Base-by-base conservation (phyloP, 495 filamentous ascomycete genomes). In the Aspergillus cavernicola region DNA sequence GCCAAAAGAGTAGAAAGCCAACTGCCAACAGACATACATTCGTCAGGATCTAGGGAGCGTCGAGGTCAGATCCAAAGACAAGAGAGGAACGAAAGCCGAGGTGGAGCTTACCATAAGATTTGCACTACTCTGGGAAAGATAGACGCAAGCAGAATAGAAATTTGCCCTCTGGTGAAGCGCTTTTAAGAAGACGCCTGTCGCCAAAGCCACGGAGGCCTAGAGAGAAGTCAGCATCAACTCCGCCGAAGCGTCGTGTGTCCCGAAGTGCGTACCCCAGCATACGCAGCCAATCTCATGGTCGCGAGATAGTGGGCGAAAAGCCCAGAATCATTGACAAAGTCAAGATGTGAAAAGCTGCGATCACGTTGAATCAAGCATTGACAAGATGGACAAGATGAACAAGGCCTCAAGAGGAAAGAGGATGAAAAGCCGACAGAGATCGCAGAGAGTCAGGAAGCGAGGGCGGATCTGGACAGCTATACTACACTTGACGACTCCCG, bases 81-180 rank as follows among this genome's bases (percentile, higher is more conserved):
- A 28, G 23, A 16, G 19, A 5, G 12, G 37, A 20, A 24, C 11
- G 22, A 31, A 50, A 36, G 24, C 19, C 9, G 16, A 28, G 24
- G 24, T 10, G 7, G 48, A 33, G 46, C 80, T 59, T 52, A 93
- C 92, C 85, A 97, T 91, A 39, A 97, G 76, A 62, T 92, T 96
- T 52, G 92, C 84, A 73, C 89, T 97, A 68, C 89, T 96, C 67
- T 97, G 92, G 41, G 90, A 87, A 13, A 98, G 81, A 70, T 97
- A 96, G 26, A 98, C 95, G 67, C 89, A 91, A 46, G 92, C 91
- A 13, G 92, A 88, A 69, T 98, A 98, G 81, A 97, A 97, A 66
- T 98, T 98, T 48, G 93, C 81, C 57, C 93, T 82, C 70, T 97
- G 87, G 65, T 93, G 89, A 69, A 97, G 89, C 38, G 93, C 95